Evolutionary conservation across 352 stramenopile genomes (phyloP).

Genomic region (Chrysophaeum taylorii): DNA sequence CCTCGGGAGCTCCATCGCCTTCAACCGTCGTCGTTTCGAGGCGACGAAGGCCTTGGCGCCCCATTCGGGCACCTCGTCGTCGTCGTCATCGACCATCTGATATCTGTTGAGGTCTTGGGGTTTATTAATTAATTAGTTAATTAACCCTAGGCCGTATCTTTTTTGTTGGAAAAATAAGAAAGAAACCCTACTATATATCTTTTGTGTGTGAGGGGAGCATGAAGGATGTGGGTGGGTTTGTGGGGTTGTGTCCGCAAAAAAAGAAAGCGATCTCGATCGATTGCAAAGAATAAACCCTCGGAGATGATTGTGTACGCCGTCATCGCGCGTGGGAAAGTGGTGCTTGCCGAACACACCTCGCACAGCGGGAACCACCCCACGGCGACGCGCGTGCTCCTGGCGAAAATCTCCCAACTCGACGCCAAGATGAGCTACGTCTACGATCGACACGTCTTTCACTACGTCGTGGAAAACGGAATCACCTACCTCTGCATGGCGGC

Average conservation of each 20-base stretch:
- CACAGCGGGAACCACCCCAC: conserved; percentile 88
- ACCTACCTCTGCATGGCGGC: conserved; percentile 98
- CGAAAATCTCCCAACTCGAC: conserved; percentile 36
- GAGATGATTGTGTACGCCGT: conserved; percentile 84
- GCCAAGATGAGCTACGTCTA: conserved; percentile 95
- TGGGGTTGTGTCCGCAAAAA: no score
- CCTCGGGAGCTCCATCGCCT: not conserved
- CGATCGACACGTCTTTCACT: conserved; percentile 80
- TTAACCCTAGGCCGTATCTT: no score
- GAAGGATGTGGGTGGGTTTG: no score
- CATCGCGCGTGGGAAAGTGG: conserved; percentile 88
- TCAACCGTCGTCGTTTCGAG: not conserved
- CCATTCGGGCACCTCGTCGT: no score
- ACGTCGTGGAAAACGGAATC: conserved; percentile 84
- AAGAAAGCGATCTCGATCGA: no score
- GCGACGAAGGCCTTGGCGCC: not conserved
- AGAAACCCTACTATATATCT: no score
- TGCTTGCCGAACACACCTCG: conserved; percentile 91
- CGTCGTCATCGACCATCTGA: no score
- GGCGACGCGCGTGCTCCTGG: not conserved
- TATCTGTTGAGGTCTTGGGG: no score
- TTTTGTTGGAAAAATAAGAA: no score
- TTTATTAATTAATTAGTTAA: no score
- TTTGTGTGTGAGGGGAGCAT: no score
- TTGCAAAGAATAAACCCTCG: no score